Evolutionary conservation across 768 basidiomycete genomes (phyloP).

Genomic region (Podaxis mareebaensis): DNA sequence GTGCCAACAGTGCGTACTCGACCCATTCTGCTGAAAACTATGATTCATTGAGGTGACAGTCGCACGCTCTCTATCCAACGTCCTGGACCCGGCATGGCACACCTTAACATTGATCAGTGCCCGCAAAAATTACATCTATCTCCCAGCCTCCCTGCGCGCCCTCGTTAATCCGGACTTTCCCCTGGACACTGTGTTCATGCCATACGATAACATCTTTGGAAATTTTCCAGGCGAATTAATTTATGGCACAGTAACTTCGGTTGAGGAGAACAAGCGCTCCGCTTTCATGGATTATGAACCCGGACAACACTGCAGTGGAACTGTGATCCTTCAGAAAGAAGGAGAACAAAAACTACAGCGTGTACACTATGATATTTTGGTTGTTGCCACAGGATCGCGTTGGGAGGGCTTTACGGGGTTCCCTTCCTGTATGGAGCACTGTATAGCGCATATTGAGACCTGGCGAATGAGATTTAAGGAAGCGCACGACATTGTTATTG

Average conservation of each 20-base stretch:
- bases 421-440: constrained; percentile 23
- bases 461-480: constrained; percentile 26
- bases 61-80: constrained; percentile 39
- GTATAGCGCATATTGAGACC: constrained; percentile 19
- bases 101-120: constrained; percentile 52
- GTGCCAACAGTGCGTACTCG: constrained; percentile 6
- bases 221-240: constrained; percentile 36
- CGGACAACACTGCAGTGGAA: constrained; percentile 29
- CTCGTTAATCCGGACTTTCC: constrained; percentile 40
- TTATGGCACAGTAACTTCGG: constrained; percentile 30
- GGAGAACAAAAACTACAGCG: background rate
- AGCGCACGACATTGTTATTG: constrained; percentile 27
- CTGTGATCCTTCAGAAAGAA: constrained; percentile 8
- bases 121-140: constrained; percentile 45
- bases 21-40: background rate
- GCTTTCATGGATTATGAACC: constrained; percentile 41
- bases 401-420: constrained; percentile 44
- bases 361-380: constrained; percentile 45
- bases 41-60: constrained; percentile 23
- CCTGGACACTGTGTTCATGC: constrained; percentile 27
- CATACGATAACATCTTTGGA: constrained; percentile 24
- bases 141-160: constrained; percentile 51
- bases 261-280: constrained; percentile 24
- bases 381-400: constrained; percentile 53
- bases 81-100: constrained; percentile 45